These are phyloP conservation scores for Hirsutella minnesotensis DNA, from an alignment of 2,329 filamentous ascomycete species.

Conservation along the genomic window DNA sequence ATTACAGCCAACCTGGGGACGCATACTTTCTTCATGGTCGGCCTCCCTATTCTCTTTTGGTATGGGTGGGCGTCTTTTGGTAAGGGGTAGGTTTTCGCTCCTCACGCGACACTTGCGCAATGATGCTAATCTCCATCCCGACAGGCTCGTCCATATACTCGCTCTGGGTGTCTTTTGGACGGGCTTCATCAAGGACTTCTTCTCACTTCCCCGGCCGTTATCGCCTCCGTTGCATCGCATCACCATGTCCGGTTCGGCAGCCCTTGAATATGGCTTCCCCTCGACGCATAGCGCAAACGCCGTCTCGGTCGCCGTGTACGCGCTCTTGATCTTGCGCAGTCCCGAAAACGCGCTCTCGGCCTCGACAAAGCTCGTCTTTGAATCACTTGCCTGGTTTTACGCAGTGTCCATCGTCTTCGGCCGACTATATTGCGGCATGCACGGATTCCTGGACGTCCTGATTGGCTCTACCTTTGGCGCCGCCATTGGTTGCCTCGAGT, in stretches of 20 bases:
- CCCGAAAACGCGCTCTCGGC: conserved; percentile 50
- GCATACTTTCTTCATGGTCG: conserved; percentile 97
- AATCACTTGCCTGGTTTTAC: conserved; percentile 69
- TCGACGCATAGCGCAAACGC: conserved; percentile 97
- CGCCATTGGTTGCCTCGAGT: conserved; percentile 46
- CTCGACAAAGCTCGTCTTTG: conserved; percentile 48
- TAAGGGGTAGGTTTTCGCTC: conserved; percentile 55
- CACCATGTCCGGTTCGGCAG: conserved; percentile 92
- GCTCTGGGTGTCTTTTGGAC: conserved; percentile 75
- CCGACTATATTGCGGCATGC: conserved; percentile 95
- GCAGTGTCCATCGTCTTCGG: conserved; percentile 82
- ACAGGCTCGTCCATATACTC: conserved; percentile 60
- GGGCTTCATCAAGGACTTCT: conserved; percentile 87
- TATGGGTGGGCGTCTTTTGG: conserved; percentile 78
- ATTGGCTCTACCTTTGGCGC: conserved; percentile 70
- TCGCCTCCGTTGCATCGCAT: conserved; percentile 89
- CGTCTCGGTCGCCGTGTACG: conserved; percentile 84
- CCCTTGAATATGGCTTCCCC: conserved; percentile 92
- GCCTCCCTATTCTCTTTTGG: conserved; percentile 92
- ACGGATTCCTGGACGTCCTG: conserved; percentile 87
- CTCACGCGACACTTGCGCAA: not conserved
- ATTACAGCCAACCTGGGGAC: conserved; percentile 93
- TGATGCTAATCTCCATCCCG: not conserved
- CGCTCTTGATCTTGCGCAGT: conserved; percentile 56
- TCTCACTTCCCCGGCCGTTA: conserved; percentile 81